Conservation (phyloP, 768 basidiomycete genomes). For the Agrocybe praecox region DNA sequence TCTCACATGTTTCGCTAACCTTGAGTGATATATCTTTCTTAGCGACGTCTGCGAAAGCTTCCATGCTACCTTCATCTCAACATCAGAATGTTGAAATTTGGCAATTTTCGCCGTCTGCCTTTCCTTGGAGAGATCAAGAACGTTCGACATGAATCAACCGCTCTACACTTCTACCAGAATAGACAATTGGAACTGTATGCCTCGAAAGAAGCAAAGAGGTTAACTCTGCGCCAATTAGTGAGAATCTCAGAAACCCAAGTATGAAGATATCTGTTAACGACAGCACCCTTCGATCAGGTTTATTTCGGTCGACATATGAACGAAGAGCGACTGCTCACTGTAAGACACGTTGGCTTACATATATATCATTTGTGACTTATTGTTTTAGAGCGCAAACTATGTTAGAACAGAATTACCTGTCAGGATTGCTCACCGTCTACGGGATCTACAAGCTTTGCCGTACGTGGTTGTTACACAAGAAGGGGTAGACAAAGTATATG, state of each 20-base stretch:
- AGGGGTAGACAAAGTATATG: constrained; percentile 80
- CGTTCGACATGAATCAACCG: constrained; percentile 27
- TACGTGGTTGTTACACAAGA: constrained; percentile 88
- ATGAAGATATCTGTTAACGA: not conserved
- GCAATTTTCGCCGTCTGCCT: constrained; percentile 11
- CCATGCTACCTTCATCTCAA: constrained; percentile 12
- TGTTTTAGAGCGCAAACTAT: constrained; percentile 79
- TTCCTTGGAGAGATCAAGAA: constrained; percentile 7
- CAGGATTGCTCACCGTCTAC: constrained; percentile 83
- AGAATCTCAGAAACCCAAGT: constrained; percentile 14
- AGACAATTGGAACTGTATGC: constrained; percentile 83
- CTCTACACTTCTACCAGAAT: constrained; percentile 79
- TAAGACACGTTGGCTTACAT: constrained; percentile 22
- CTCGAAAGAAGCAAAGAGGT: constrained; percentile 64
- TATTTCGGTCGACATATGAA: constrained; percentile 88
- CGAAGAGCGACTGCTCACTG: constrained; percentile 77
- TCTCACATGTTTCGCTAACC: not conserved
- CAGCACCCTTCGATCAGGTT: constrained; percentile 45
- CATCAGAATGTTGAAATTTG: constrained; percentile 21
- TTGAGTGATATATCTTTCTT: not conserved
- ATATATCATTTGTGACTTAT: not conserved
- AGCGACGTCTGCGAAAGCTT: not conserved
- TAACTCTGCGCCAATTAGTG: constrained; percentile 83
- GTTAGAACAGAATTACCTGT: constrained; percentile 89
- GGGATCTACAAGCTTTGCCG: constrained; percentile 85